Evolutionary conservation across 805 yeast genomes (phyloP).

Genomic region (Starmera amethionina): DNA sequence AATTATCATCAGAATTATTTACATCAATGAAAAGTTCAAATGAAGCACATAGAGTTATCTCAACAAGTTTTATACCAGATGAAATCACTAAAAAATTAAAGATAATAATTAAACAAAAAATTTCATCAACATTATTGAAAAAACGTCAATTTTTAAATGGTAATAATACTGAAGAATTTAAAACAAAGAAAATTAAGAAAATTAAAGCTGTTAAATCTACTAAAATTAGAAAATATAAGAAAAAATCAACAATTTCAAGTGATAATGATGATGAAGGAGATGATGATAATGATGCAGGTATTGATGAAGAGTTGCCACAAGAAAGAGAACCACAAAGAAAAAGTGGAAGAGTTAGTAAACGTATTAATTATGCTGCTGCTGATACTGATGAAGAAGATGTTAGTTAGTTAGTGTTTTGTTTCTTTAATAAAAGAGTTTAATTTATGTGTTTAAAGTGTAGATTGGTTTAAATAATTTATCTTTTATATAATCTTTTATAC

Average conservation of each 20-base stretch:
- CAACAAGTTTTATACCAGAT: slow-evolving; percentile 48
- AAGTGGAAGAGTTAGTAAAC: slow-evolving; percentile 27
- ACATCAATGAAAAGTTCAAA: slow-evolving; percentile 45
- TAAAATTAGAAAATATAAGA: slow-evolving; percentile 7
- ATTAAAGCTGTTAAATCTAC: slow-evolving; percentile 2
- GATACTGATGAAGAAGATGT: slow-evolving; percentile 7
- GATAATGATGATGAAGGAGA: slow-evolving; percentile 16
- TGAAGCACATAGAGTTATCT: slow-evolving; percentile 48
- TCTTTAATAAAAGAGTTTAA: not conserved
- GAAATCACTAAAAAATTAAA: slow-evolving; percentile 28
- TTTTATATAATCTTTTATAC: not conserved
- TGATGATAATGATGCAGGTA: slow-evolving; percentile 7
- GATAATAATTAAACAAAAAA: slow-evolving; percentile 22
- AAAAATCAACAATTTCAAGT: slow-evolving; percentile 4
- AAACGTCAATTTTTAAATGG: slow-evolving; percentile 4
- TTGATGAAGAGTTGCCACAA: not conserved
- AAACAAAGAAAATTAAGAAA: slow-evolving; percentile 12
- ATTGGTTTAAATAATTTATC: not conserved
- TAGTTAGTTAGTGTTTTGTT: slow-evolving; percentile 2
- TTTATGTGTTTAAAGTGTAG: not conserved
- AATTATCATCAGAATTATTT: slow-evolving; percentile 61
- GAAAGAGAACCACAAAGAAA: slow-evolving; percentile 27
- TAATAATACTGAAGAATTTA: slow-evolving; percentile 5
- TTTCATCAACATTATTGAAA: slow-evolving; percentile 16
- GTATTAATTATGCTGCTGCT: slow-evolving; percentile 25